A percentile compares a stretch with the other conserved stretches of the same genome.
phyloP scores from a whole-genome alignment of 768 basidiomycete species.

The Gautieria morchelliformis region DNA sequence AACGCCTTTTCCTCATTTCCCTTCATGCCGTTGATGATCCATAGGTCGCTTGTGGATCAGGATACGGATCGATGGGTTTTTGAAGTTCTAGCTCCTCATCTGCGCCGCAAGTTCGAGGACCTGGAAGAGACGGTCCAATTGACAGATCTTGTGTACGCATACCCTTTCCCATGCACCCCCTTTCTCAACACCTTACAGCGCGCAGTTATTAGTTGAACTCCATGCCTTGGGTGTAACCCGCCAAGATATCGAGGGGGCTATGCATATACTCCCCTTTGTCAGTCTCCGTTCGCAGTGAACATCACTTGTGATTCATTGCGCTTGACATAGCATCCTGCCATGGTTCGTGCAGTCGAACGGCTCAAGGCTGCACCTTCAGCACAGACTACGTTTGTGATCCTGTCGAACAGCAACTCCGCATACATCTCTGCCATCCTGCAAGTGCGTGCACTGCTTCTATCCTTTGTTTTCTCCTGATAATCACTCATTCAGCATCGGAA shows the following conservation, averaged over 20 bases:
- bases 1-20: conserved; percentile 4
- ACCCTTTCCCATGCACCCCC: not conserved
- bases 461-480: not conserved
- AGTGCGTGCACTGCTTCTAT: conserved; percentile 30
- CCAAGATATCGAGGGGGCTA: conserved; percentile 67
- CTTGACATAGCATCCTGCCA: conserved; percentile 77
- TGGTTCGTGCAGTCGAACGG: conserved; percentile 78
- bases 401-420: conserved; percentile 89
- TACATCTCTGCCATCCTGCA: conserved; percentile 87
- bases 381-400: conserved; percentile 71
- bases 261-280: conserved; percentile 82
- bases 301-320: not conserved
- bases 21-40: not conserved
- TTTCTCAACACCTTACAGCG: conserved; percentile 29
- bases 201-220: conserved; percentile 61
- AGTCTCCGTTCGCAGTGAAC: conserved; percentile 19
- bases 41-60: conserved; percentile 87
- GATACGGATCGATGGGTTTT: conserved; percentile 93
- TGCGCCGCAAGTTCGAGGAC: conserved; percentile 73
- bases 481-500: not conserved
- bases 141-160: conserved; percentile 86
- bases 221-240: conserved; percentile 59
- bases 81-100: conserved; percentile 76
- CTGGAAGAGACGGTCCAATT: conserved; percentile 63
- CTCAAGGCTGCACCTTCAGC: conserved; percentile 61